phyloP scores from a whole-genome alignment of 768 basidiomycete species.

The Leccinellum luteum region DNA sequence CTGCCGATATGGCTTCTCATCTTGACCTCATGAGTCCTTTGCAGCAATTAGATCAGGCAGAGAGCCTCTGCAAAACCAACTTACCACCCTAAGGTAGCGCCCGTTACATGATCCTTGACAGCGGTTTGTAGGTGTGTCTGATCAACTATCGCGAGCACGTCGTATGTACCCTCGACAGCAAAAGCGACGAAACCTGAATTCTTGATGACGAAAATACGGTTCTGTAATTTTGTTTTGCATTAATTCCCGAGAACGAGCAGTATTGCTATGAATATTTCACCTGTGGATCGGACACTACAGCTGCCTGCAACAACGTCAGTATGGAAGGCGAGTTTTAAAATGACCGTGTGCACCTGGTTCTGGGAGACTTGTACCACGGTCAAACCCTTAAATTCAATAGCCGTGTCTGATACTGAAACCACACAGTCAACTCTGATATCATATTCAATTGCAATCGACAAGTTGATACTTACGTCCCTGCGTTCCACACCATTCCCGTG shows the following conservation, averaged over 20 bases:
- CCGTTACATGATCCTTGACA: constrained; percentile 63
- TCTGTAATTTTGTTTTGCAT: constrained; percentile 31
- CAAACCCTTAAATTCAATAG: constrained; percentile 75
- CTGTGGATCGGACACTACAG: constrained; percentile 73
- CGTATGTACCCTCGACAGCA: constrained; percentile 73
- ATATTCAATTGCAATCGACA: background rate
- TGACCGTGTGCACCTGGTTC: constrained; percentile 49
- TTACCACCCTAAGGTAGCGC: constrained; percentile 57
- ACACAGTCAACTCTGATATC: background rate
- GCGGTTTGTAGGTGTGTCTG: constrained; percentile 70
- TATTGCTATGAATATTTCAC: constrained; percentile 20
- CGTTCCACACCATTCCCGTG: constrained; percentile 66
- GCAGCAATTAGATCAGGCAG: background rate
- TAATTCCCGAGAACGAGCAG: background rate
- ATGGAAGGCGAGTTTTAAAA: background rate
- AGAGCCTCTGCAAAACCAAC: constrained; percentile 4
- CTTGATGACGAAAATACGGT: constrained; percentile 77
- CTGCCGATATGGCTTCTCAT: constrained; percentile 60
- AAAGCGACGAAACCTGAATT: constrained; percentile 78
- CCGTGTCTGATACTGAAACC: constrained; percentile 72
- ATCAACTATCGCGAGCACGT: constrained; percentile 77
- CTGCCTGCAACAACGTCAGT: constrained; percentile 36
- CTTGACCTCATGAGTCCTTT: constrained; percentile 68
- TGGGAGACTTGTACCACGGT: constrained; percentile 87
- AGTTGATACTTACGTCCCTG: constrained; percentile 52